Conservation (phyloP, 169 alveolate species). For the Cryptosporidium parvum region DNA sequence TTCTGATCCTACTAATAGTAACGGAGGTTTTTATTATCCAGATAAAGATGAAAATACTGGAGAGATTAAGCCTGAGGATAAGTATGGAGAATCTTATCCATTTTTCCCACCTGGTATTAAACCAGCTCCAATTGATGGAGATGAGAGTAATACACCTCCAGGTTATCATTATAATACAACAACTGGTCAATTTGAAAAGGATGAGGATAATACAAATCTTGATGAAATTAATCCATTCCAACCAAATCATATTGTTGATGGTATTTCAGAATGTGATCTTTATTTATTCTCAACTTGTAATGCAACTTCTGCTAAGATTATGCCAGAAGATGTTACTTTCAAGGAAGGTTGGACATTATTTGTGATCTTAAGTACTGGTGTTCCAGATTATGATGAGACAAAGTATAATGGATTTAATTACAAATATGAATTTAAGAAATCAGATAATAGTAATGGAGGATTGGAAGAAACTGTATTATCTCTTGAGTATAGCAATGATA, state of each 20-base stretch:
- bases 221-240: slow-evolving; percentile 30
- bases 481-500: too few species aligned
- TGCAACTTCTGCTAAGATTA: slow-evolving; percentile 46
- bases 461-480: slow-evolving; percentile 3
- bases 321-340: slow-evolving; percentile 1
- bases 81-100: slow-evolving; percentile 37
- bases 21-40: slow-evolving; percentile 45
- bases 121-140: slow-evolving; percentile 37
- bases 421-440: slow-evolving; percentile 12
- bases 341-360: slow-evolving; percentile 54
- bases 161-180: slow-evolving; percentile 14
- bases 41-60: not conserved
- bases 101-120: slow-evolving; percentile 53
- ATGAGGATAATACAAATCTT: not conserved
- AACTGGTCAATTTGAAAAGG: slow-evolving; percentile 33
- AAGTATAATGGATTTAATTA: not conserved
- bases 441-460: not conserved
- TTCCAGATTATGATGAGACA: slow-evolving; percentile 13
- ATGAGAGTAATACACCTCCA: not conserved
- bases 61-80: slow-evolving; percentile 3
- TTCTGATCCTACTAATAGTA: not conserved
- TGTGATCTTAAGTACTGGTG: slow-evolving; percentile 19
- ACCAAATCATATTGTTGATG: slow-evolving; percentile 44
- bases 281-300: slow-evolving; percentile 46
- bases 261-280: slow-evolving; percentile 31